These are phyloP conservation scores for Beauveria brongniartii DNA, from an alignment of 2,329 filamentous ascomycete genomes.

Conservation along the genomic window DNA sequence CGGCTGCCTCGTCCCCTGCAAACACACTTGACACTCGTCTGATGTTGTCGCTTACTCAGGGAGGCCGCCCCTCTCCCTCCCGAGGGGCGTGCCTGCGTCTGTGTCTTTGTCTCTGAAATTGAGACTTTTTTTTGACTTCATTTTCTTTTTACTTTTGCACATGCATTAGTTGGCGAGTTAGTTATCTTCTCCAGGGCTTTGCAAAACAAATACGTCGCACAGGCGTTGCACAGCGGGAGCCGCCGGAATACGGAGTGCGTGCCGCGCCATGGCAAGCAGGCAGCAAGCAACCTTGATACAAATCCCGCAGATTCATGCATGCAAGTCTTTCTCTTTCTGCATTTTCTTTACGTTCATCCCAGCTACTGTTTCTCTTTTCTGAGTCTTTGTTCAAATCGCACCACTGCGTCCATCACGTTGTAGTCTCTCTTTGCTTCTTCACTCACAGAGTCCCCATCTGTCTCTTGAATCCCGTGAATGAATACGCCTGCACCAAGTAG, in stretches of 20 bases:
- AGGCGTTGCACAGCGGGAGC: neutral
- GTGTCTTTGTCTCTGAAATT: neutral
- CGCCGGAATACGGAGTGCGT: too few relatives aligned
- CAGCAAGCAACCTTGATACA: too few relatives aligned
- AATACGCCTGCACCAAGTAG: too few relatives aligned
- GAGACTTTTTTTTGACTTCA: neutral
- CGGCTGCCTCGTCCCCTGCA: neutral
- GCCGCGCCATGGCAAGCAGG: too few relatives aligned
- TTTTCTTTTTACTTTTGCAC: neutral
- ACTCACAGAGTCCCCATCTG: too few relatives aligned
- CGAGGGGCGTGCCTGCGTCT: neutral
- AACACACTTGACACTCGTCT: slow-evolving; percentile 4
- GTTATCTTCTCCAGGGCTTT: too few relatives aligned
- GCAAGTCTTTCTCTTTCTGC: neutral
- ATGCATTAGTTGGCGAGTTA: too few relatives aligned
- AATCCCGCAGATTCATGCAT: too few relatives aligned
- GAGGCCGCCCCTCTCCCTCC: neutral
- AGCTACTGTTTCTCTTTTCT: neutral
- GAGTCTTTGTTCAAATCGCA: too few relatives aligned
- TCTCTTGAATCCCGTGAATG: too few relatives aligned
- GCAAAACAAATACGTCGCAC: neutral
- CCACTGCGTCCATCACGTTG: too few relatives aligned
- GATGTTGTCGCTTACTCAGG: neutral
- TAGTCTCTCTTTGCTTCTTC: neutral
- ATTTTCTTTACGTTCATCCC: neutral